These are phyloP conservation scores for Pythium brachiatum DNA, from an alignment of 352 stramenopile genomes.

Conservation along the genomic window DNA sequence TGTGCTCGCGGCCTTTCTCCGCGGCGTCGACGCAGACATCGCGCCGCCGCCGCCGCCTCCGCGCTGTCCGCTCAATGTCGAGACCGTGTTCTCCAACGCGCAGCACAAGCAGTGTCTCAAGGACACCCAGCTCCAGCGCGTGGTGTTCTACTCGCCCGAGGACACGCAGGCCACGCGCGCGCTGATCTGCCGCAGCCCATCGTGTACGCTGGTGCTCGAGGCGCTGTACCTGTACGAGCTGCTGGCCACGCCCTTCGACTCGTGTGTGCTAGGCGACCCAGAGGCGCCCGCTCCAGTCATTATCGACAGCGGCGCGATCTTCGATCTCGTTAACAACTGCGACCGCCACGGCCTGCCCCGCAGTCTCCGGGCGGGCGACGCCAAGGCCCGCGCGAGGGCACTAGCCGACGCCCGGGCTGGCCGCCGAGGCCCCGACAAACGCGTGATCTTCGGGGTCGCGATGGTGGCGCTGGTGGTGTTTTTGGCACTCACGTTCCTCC, in stretches of 20 bases:
- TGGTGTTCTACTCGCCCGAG: background rate
- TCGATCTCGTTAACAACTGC: conserved; percentile 1
- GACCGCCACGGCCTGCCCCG: background rate
- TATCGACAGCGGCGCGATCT: background rate
- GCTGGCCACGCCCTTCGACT: conserved; percentile 5
- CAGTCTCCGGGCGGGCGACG: background rate
- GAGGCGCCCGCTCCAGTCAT: background rate
- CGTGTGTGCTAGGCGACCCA: background rate
- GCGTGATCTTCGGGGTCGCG: background rate
- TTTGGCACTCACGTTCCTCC: background rate
- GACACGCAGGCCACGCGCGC: background rate
- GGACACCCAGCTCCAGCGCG: background rate
- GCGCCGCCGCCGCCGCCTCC: background rate
- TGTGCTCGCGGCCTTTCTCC: background rate
- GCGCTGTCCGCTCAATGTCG: background rate
- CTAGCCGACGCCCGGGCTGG: background rate
- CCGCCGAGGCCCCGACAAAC: background rate
- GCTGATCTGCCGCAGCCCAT: background rate
- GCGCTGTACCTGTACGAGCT: conserved; percentile 9
- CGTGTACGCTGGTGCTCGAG: conserved; percentile 1
- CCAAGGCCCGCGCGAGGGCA: background rate
- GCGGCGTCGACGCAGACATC: background rate
- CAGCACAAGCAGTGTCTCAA: conserved; percentile 1
- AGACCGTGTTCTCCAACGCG: conserved; percentile 4
- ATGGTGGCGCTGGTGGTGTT: background rate